A percentile compares a stretch with the other conserved stretches of the same genome.
phyloP scores from a whole-genome alignment of 2,329 filamentous ascomycete species.

The Neofusicoccum umdonicola region DNA sequence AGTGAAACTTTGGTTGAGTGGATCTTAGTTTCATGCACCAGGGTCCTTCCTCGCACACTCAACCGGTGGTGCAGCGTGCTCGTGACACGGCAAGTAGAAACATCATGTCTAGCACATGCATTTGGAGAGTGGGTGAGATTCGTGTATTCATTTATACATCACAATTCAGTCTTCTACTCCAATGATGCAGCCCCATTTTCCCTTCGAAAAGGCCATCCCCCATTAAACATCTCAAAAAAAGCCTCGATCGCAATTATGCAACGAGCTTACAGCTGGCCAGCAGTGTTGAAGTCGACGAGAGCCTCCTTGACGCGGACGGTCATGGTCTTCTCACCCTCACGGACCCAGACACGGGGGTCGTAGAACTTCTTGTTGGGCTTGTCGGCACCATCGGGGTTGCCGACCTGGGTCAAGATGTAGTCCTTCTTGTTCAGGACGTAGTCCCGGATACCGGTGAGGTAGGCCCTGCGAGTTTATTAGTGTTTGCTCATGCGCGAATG shows the following conservation, averaged over 20 bases:
- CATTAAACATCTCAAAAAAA: constrained; percentile 6
- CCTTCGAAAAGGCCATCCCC: neutral
- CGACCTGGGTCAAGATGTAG: constrained; percentile 81
- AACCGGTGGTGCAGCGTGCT: no score
- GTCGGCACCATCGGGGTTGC: constrained; percentile 92
- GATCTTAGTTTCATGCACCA: no score
- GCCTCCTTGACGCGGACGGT: constrained; percentile 73
- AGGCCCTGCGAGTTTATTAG: constrained; percentile 51
- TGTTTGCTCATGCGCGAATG: constrained; percentile 43
- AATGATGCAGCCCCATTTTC: constrained; percentile 6
- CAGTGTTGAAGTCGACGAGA: constrained; percentile 88
- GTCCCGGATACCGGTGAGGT: constrained; percentile 88
- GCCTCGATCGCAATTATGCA: neutral
- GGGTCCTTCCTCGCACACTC: no score
- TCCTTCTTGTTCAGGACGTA: constrained; percentile 94
- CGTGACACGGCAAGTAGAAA: no score
- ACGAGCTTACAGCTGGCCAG: constrained; percentile 64
- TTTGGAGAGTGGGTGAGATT: neutral
- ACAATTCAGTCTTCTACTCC: constrained; percentile 11
- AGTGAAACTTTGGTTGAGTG: no score
- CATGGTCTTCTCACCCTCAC: constrained; percentile 98
- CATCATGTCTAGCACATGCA: no score
- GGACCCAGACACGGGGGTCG: constrained; percentile 89
- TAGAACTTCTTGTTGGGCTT: constrained; percentile 97
- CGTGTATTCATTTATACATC: constrained; percentile 18